Evolutionary conservation across 495 filamentous ascomycete genomes (phyloP), one percentile per base, ranked within the genome.

Genomic region (Amorphotheca resinae): DNA sequence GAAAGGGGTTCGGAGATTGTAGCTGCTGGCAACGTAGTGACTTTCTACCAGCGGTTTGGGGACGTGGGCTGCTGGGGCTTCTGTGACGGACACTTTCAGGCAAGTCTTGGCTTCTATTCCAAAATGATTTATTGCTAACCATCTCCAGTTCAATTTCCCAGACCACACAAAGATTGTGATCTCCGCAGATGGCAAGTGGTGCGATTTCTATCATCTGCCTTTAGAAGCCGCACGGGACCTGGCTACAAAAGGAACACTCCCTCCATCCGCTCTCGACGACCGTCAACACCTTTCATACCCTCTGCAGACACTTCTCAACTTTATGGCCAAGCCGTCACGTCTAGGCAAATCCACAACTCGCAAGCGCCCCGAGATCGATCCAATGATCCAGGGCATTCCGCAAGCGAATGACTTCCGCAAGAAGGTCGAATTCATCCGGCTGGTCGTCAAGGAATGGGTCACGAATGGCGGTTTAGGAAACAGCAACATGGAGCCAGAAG

Each of bases 151-250:
- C 64, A 95, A 98, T 61, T 98, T 95, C 64, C 87, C 89, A 5
- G 91, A 98, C 50, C 91, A 98, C 58, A 95, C 91, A 22, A 98
- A 98, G 59, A 70, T 94, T 20, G 75, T 93, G 3, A 65, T 94
- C 36, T 82, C 84, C 25, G 68, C 75, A 6, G 76, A 79, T 28
- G 84, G 77, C 20, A 80, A 70, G 1, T 84, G 80, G 73, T 76
- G 85, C 49, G 80, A 88, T 60, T 91, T 91, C 58, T 87, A 84
- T 64, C 82, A 86, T 54, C 74, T 93, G 4, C 80, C 84, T 0
- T 61, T 76, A 4, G 72, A 76, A 14, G 82, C 82, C 0, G 78
- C 80, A 4, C 65, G 71, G 17, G 69, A 72, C 26, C 70, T 91
- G 22, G 60, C 69, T 6, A 56, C 65, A 22, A 77, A 73, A 18